Base-by-base conservation (phyloP, 192 early-diverging fungal species). In the Backusella parvicylindrica region DNA sequence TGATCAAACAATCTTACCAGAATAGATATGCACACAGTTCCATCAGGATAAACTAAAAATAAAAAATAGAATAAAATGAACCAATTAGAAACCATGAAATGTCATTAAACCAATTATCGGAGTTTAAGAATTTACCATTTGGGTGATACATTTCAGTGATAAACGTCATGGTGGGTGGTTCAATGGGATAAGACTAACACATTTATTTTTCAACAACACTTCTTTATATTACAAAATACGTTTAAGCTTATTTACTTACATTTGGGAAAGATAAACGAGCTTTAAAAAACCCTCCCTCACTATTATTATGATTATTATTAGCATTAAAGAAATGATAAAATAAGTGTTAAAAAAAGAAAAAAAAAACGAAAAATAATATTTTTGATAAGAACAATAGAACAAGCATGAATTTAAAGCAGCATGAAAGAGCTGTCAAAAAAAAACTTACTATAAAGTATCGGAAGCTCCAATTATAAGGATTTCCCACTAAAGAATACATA, bases 11-110 rank as follows among this genome's bases (percentile, higher is more conserved):
- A 76, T 41, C 87, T 81, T 85, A 95, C 93, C 78, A 99, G 82
- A 77, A 99, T 99, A n/a, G 95, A 95, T 66, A 99, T 98, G 81
- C 96, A 98, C 18, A 99, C 96, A 30, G 89, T 88, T 16, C 98
- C 98, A 81, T 95, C 87, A 12, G 86, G 84, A 80, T 97, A 97
- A 6, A 98, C 92, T 90, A 79, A 23, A 33, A 36, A 64, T 26
- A 66, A 37, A 31, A n/a, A n/a, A n/a, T n/a, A n/a, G n/a, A n/a
- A n/a, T n/a, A n/a, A 32, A 36, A 37, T 50, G 11, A 31, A 64
- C 32, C 35, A 53, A 49, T 43, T 15, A 65, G 47, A 47, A 69
- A 30, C 3, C 1, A 6, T 6, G 16, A 47, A 7, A 47, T 47
- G 18, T n/a, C 6, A 47, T 47, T 65, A 12, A 33, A 7, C 32